phyloP scores from a whole-genome alignment of 306 rosid genomes.

The Oemleria cerasiformis region DNA sequence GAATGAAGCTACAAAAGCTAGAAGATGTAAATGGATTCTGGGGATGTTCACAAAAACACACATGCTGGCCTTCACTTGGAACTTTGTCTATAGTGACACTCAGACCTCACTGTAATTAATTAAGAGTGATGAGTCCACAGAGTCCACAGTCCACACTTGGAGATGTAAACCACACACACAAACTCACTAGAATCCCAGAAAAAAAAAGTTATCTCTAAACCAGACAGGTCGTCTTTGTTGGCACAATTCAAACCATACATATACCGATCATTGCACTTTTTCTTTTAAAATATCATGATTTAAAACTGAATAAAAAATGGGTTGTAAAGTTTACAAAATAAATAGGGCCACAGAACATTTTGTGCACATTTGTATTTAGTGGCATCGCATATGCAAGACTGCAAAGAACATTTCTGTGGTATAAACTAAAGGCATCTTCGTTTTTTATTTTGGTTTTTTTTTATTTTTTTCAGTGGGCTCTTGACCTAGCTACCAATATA shows the following conservation, averaged over 20 bases:
- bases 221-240: conserved; percentile 30
- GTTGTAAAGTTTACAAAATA: no score
- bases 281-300: no score
- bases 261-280: background rate
- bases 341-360: no score
- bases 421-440: no score
- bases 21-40: background rate
- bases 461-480: no score
- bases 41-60: background rate
- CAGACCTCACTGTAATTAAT: background rate
- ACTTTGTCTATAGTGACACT: conserved; percentile 1
- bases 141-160: conserved; percentile 29
- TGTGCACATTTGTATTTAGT: no score
- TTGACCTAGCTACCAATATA: no score
- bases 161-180: conserved; percentile 25
- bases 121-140: background rate
- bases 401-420: no score
- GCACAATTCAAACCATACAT: background rate
- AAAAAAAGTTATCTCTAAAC: conserved; percentile 29
- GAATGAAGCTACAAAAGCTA: background rate
- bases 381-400: no score
- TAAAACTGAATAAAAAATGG: no score
- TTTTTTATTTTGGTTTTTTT: no score
- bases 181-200: background rate
- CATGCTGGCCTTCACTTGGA: conserved; percentile 12